Percentiles rank a stretch among this genome's conserved stretches.
Conservation (phyloP, 805 yeast species). For the Saccharomycopsis javanensis region DNA sequence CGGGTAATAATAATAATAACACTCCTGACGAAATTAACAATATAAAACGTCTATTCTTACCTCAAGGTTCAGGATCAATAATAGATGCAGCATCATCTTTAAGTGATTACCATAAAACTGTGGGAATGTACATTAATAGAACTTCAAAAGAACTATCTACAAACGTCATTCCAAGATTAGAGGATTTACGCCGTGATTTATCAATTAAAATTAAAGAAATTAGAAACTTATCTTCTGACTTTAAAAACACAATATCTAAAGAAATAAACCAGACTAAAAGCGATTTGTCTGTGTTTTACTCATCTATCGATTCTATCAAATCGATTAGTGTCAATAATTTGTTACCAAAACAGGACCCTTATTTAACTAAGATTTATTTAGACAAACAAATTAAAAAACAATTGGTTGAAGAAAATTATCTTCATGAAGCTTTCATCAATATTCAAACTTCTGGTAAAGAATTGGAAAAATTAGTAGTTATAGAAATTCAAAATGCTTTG, state of each 20-base stretch:
- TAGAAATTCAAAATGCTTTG: constrained; percentile 77
- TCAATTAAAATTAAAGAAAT: constrained; percentile 81
- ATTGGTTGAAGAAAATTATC: constrained; percentile 70
- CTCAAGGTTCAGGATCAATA: constrained; percentile 48
- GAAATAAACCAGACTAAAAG: constrained; percentile 60
- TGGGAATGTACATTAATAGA: constrained; percentile 48
- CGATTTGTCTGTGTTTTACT: constrained; percentile 43
- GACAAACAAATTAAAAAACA: constrained; percentile 74
- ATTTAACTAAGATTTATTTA: constrained; percentile 55
- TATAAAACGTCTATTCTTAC: constrained; percentile 39
- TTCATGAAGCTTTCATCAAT: constrained; percentile 82
- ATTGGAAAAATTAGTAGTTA: constrained; percentile 76
- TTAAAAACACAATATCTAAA: constrained; percentile 61
- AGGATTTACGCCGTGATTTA: constrained; percentile 64
- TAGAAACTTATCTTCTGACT: constrained; percentile 71
- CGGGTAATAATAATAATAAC: constrained; percentile 20
- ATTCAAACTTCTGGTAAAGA: constrained; percentile 82
- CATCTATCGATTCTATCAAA: constrained; percentile 57
- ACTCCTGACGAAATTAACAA: constrained; percentile 26
- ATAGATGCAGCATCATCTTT: constrained; percentile 50
- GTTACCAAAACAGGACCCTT: constrained; percentile 68
- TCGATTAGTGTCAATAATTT: constrained; percentile 34
- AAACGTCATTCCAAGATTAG: constrained; percentile 49
- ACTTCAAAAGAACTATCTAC: constrained; percentile 51
- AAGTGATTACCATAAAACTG: constrained; percentile 44